Evolutionary conservation across 345 rosid species (phyloP).

Genomic region (Zanthoxylum bungeanum): DNA sequence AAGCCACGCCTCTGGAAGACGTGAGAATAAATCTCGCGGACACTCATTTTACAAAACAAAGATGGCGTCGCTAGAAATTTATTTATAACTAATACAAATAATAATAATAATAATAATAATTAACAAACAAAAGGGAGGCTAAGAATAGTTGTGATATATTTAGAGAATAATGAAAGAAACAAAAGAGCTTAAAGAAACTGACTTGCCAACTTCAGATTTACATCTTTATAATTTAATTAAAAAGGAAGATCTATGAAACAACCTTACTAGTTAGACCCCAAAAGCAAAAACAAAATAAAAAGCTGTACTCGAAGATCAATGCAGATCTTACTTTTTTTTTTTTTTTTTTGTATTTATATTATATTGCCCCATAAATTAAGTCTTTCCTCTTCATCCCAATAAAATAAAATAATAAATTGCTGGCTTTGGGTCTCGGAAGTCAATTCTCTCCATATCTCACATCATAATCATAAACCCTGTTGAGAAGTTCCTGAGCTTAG

Average conservation of each 20-base stretch:
- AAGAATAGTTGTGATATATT: background rate
- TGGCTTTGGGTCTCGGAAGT: no score
- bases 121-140: background rate
- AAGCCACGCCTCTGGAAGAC: no score
- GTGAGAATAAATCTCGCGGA: no score
- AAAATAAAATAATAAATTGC: no score
- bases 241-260: background rate
- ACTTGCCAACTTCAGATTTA: background rate
- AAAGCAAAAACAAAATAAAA: background rate
- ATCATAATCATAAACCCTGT: no score
- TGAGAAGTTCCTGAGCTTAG: no score
- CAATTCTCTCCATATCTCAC: no score
- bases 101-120: background rate
- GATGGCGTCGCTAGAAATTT: no score
- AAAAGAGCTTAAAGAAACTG: background rate
- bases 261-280: background rate
- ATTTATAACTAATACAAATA: background rate
- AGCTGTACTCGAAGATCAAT: conserved; percentile 12
- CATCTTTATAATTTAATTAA: background rate
- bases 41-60: no score
- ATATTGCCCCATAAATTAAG: no score
- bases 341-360: no score
- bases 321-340: conserved; percentile 15
- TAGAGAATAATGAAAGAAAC: background rate
- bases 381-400: background rate